These are phyloP conservation scores for Bjerkandera adusta DNA, from an alignment of 1,284 basidiomycete species.

Conservation along the genomic window DNA sequence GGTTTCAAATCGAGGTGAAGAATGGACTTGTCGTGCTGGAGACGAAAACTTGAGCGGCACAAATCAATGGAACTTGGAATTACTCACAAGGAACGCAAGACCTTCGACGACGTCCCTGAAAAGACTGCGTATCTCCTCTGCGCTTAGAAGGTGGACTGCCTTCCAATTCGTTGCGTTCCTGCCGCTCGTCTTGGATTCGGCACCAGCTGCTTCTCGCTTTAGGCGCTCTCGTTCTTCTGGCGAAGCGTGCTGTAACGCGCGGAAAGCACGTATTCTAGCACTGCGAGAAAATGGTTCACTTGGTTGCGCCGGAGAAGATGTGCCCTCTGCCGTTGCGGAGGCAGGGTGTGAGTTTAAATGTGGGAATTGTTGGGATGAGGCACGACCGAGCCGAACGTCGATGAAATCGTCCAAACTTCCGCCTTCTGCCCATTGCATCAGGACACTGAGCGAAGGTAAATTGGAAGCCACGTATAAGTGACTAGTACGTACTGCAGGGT, in stretches of 20 bases:
- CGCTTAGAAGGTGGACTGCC: constrained; percentile 77
- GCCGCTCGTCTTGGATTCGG: constrained; percentile 19
- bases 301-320: constrained; percentile 23
- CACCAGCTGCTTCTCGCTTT: constrained; percentile 43
- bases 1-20: constrained; percentile 92
- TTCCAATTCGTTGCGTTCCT: constrained; percentile 41
- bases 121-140: constrained; percentile 75
- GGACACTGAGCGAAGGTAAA: constrained; percentile 50
- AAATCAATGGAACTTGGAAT: background rate
- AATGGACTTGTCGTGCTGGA: constrained; percentile 80
- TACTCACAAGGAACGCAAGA: constrained; percentile 75
- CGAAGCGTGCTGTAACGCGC: constrained; percentile 60
- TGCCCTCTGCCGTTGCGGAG: constrained; percentile 13
- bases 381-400: constrained; percentile 64
- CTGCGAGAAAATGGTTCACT: constrained; percentile 49
- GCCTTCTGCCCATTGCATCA: constrained; percentile 94
- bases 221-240: constrained; percentile 65
- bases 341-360: constrained; percentile 17
- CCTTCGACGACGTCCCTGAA: constrained; percentile 81
- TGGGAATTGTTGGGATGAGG: constrained; percentile 17
- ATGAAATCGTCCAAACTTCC: constrained; percentile 84
- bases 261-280: constrained; percentile 72
- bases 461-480: constrained; percentile 4
- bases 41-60: background rate
- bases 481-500: constrained; percentile 63